phyloP scores from a whole-genome alignment of 345 rosid species.

The Linum lewisii region DNA sequence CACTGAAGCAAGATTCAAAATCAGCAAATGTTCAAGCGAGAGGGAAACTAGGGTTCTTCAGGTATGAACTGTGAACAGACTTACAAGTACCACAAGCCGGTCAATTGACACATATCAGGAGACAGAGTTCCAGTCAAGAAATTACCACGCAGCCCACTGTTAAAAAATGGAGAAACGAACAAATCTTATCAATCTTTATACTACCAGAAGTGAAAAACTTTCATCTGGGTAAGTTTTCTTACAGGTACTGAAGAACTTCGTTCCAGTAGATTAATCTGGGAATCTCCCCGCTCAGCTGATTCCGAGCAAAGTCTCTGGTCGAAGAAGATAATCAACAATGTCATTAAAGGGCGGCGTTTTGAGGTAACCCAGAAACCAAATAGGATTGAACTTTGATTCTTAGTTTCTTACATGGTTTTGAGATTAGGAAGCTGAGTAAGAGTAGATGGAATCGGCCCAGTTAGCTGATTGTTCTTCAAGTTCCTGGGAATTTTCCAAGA shows the following conservation, averaged over 20 bases:
- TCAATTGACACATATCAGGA: constrained; percentile 83
- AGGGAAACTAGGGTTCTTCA: neutral
- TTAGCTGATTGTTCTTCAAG: constrained; percentile 68
- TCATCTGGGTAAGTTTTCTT: constrained; percentile 10
- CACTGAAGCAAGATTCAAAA: constrained; percentile 29
- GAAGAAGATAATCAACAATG: neutral
- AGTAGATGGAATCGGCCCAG: constrained; percentile 90
- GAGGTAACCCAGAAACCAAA: neutral
- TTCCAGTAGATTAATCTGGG: constrained; percentile 90
- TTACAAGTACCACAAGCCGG: constrained; percentile 97
- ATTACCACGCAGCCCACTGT: constrained; percentile 82
- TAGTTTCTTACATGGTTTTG: constrained; percentile 72
- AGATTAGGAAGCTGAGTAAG: constrained; percentile 83
- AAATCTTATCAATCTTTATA: neutral
- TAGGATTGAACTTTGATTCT: too few relatives aligned
- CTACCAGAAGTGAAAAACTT: too few relatives aligned
- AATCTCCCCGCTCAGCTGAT: constrained; percentile 74
- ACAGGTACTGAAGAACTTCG: constrained; percentile 95
- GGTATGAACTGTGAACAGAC: constrained; percentile 15
- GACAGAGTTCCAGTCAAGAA: constrained; percentile 69
- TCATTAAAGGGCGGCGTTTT: neutral
- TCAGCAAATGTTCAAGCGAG: neutral
- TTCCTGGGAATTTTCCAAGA: constrained; percentile 31
- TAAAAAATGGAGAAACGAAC: neutral
- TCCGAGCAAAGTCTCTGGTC: constrained; percentile 89